A percentile compares a stretch with the other conserved stretches of the same genome.
phyloP scores from a whole-genome alignment of 1,284 basidiomycete genomes.

The Pascua guehoae region DNA sequence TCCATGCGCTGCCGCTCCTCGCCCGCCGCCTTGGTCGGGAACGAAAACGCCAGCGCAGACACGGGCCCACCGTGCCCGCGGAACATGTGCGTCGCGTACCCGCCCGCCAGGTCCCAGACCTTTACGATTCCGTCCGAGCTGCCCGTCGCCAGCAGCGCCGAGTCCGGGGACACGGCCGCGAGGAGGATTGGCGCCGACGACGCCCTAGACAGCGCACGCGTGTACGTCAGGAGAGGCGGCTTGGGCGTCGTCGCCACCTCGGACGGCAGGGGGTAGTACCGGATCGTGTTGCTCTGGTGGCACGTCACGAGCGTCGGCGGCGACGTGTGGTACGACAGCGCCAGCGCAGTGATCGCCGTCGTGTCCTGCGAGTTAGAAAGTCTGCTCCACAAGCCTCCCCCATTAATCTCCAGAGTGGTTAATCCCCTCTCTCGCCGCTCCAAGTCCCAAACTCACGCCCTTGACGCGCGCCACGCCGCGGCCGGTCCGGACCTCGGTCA shows the following conservation, averaged over 20 bases:
- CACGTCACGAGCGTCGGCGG: conserved; percentile 52
- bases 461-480: conserved; percentile 71
- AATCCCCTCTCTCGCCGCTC: conserved; percentile 1
- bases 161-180: conserved; percentile 74
- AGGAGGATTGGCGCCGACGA: conserved; percentile 93
- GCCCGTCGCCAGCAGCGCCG: conserved; percentile 90
- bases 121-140: conserved; percentile 94
- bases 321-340: conserved; percentile 44
- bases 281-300: conserved; percentile 53
- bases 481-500: conserved; percentile 75
- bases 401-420: background rate
- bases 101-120: conserved; percentile 87
- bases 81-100: conserved; percentile 91
- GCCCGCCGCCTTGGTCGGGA: conserved; percentile 49
- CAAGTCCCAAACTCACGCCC: conserved; percentile 60
- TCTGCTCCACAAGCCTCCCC: background rate
- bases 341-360: conserved; percentile 54
- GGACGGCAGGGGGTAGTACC: conserved; percentile 52
- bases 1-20: conserved; percentile 58
- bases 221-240: conserved; percentile 52
- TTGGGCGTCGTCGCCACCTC: conserved; percentile 21
- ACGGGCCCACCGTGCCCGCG: conserved; percentile 95
- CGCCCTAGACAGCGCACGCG: conserved; percentile 71
- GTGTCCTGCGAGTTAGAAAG: conserved; percentile 48
- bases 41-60: conserved; percentile 80